Percentiles rank a stretch among this genome's conserved stretches.
Evolutionary conservation across 2,329 filamentous ascomycete genomes (phyloP).

Genomic region (Xylariaceae sp.): DNA sequence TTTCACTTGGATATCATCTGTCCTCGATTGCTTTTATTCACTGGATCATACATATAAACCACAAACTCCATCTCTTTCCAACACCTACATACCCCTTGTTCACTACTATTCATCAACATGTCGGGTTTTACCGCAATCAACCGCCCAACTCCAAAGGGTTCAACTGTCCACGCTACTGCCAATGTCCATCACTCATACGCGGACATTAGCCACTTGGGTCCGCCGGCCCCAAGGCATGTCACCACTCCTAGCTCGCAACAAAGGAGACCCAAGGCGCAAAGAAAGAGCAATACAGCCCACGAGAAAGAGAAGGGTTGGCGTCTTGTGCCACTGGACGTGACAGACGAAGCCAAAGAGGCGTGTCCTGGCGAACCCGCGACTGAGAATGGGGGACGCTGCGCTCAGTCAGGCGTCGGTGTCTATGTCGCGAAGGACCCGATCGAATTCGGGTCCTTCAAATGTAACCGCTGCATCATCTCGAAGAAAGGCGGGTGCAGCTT

Average conservation of each 20-base stretch:
- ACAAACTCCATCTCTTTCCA: no score
- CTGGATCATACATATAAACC: no score
- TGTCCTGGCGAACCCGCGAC: background rate
- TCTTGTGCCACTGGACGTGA: background rate
- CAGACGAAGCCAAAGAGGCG: background rate
- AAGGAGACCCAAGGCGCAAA: background rate
- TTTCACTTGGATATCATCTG: no score
- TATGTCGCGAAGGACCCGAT: constrained; percentile 2
- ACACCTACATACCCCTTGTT: no score
- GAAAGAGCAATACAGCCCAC: background rate
- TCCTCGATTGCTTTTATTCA: no score
- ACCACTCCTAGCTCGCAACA: background rate
- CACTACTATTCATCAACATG: background rate
- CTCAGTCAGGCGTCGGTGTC: background rate
- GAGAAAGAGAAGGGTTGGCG: background rate
- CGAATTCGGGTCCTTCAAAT: constrained; percentile 4
- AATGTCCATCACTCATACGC: background rate
- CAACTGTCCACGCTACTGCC: background rate
- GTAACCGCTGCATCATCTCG: constrained; percentile 1
- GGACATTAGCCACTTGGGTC: background rate
- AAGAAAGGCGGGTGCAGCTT: constrained; percentile 4
- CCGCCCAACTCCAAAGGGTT: background rate
- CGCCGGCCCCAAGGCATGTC: background rate
- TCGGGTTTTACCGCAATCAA: background rate
- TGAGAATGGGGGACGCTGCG: background rate